Evolutionary conservation across 2,329 filamentous ascomycete species (phyloP).

Genomic region (Fusarium udum): DNA sequence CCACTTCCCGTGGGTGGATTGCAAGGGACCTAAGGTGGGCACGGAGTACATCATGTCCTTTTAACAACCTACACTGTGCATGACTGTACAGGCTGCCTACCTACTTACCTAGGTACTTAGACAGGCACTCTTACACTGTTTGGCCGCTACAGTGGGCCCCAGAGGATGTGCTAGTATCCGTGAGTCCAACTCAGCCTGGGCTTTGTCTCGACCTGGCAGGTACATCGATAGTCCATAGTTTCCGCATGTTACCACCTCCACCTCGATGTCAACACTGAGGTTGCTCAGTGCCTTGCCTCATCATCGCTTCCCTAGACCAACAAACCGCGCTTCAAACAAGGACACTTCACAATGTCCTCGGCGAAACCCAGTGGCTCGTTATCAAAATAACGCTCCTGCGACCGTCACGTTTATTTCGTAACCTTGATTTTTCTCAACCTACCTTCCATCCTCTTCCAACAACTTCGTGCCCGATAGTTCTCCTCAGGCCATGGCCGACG

Average conservation of each 20-base stretch:
- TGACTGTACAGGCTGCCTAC: background rate
- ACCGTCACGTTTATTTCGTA: background rate
- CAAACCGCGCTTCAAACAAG: slow-evolving; percentile 24
- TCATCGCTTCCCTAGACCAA: slow-evolving; percentile 17
- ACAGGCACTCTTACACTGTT: background rate
- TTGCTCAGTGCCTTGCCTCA: slow-evolving; percentile 14
- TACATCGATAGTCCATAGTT: background rate
- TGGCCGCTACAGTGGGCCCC: background rate
- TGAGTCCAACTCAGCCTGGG: background rate
- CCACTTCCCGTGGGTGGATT: background rate
- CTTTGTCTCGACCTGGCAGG: background rate
- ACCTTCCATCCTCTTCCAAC: background rate
- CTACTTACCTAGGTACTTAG: too few relatives aligned
- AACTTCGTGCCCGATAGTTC: slow-evolving; percentile 9
- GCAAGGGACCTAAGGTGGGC: background rate
- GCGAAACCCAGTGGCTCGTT: slow-evolving; percentile 12
- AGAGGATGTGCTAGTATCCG: slow-evolving; percentile 8
- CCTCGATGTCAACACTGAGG: slow-evolving; percentile 22
- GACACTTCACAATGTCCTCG: slow-evolving; percentile 38
- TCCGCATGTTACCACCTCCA: slow-evolving; percentile 6
- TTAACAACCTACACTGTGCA: background rate
- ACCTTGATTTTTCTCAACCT: background rate
- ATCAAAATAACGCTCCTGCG: slow-evolving; percentile 11
- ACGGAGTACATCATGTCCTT: background rate
- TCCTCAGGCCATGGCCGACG: slow-evolving; percentile 39